Percentiles rank a stretch among this genome's conserved stretches.
Conservation (phyloP, 2,329 filamentous ascomycete genomes). For the Neonectria sp. region DNA sequence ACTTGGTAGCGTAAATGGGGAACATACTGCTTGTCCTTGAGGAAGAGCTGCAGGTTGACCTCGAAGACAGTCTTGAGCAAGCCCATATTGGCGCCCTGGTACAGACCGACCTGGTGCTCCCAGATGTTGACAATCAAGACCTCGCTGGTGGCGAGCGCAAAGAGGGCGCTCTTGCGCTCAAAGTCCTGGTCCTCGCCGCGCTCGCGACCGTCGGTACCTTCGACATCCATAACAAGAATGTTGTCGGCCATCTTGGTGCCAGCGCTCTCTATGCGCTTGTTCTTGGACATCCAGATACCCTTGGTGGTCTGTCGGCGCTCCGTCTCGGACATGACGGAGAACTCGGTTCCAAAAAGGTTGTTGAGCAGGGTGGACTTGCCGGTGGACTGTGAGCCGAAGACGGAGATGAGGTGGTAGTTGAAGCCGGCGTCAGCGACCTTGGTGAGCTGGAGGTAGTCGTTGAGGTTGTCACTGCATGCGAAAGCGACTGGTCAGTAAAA, state of each 20-base stretch:
- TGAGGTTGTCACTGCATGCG: slow-evolving; percentile 76
- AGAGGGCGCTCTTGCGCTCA: slow-evolving; percentile 97
- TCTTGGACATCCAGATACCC: slow-evolving; percentile 99
- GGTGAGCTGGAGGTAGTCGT: slow-evolving; percentile 85
- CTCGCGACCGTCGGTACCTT: slow-evolving; percentile 96
- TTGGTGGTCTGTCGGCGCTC: slow-evolving; percentile 98
- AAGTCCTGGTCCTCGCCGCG: slow-evolving; percentile 99
- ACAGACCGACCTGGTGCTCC: slow-evolving; percentile 98
- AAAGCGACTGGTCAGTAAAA: slow-evolving; percentile 26
- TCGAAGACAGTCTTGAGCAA: slow-evolving; percentile 98
- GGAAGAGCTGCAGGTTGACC: slow-evolving; percentile 96
- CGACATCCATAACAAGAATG: slow-evolving; percentile 99
- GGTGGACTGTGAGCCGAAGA: slow-evolving; percentile 98
- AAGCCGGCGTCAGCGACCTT: slow-evolving; percentile 91
- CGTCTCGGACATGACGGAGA: slow-evolving; percentile 97
- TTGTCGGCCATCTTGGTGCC: slow-evolving; percentile 88
- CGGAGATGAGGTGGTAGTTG: slow-evolving; percentile 99
- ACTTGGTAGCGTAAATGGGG: neutral
- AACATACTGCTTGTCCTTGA: slow-evolving; percentile 92
- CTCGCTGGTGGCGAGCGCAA: slow-evolving; percentile 97
- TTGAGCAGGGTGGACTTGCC: slow-evolving; percentile 98
- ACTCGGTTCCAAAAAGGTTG: slow-evolving; percentile 93
- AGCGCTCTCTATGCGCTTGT: slow-evolving; percentile 76
- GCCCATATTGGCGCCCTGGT: slow-evolving; percentile 99
- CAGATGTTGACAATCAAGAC: slow-evolving; percentile 99